Conservation (phyloP, 192 early-diverging fungal species). For the Coemansia sp. region DNA sequence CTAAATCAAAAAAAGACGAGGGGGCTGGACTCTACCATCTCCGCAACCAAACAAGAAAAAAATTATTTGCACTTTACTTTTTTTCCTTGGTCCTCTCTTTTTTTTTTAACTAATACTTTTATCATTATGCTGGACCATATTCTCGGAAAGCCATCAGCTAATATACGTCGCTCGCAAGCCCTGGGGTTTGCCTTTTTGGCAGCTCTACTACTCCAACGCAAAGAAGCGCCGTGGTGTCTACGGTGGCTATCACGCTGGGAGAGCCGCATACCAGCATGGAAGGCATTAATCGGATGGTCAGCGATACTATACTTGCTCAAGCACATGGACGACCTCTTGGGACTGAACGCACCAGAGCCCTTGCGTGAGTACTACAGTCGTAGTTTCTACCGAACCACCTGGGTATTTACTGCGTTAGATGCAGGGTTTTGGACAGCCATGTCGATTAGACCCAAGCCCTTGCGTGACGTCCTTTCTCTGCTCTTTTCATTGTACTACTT, state of each 20-base stretch:
- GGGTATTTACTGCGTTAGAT: slow-evolving; percentile 88
- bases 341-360: slow-evolving; percentile 79
- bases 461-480: slow-evolving; percentile 76
- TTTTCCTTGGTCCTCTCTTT: neutral
- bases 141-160: slow-evolving; percentile 86
- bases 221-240: slow-evolving; percentile 34
- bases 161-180: slow-evolving; percentile 80
- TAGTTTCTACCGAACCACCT: slow-evolving; percentile 89
- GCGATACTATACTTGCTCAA: slow-evolving; percentile 66
- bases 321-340: slow-evolving; percentile 71
- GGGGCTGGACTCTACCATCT: neutral
- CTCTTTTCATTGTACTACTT: slow-evolving; percentile 84
- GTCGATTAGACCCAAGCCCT: slow-evolving; percentile 69
- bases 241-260: slow-evolving; percentile 31
- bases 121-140: slow-evolving; percentile 87
- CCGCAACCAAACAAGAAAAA: slow-evolving; percentile 1
- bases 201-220: slow-evolving; percentile 24
- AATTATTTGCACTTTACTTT: neutral
- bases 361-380: slow-evolving; percentile 84
- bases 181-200: slow-evolving; percentile 17
- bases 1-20: neutral
- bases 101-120: slow-evolving; percentile 16
- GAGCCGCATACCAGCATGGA: slow-evolving; percentile 64
- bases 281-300: slow-evolving; percentile 69
- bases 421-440: slow-evolving; percentile 94